Percentiles rank a stretch among this genome's conserved stretches.
phyloP scores from a whole-genome alignment of 192 early-diverging fungal genomes.

The Coemansia sp. region DNA sequence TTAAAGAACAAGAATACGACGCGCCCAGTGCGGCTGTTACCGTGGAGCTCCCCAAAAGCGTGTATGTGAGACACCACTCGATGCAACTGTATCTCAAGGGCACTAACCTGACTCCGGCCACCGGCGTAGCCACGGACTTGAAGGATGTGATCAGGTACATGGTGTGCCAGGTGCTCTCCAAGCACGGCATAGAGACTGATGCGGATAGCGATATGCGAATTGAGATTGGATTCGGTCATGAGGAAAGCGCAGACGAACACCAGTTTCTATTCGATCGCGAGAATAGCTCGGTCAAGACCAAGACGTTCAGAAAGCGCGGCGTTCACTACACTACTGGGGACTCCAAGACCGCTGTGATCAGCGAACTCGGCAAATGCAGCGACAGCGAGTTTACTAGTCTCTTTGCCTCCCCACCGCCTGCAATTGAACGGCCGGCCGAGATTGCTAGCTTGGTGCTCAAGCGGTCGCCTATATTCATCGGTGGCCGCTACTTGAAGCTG shows the following conservation, averaged over 20 bases:
- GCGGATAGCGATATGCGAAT: constrained; percentile 28
- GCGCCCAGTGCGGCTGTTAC: constrained; percentile 9
- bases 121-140: constrained; percentile 7
- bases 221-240: constrained; percentile 29
- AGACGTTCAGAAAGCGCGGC: constrained; percentile 26
- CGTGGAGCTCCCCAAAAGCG: constrained; percentile 41
- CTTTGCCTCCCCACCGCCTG: constrained; percentile 31
- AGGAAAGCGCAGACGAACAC: constrained; percentile 22
- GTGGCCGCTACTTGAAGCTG: constrained; percentile 72
- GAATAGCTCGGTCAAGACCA: constrained; percentile 9
- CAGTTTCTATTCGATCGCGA: constrained; percentile 26
- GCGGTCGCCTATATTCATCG: constrained; percentile 61
- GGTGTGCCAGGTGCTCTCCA: constrained; percentile 5
- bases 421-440: constrained; percentile 19
- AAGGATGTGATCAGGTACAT: constrained; percentile 42
- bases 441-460: constrained; percentile 43
- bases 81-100: constrained; percentile 15
- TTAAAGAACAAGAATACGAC: constrained; percentile 9
- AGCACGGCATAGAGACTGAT: background rate
- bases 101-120: background rate
- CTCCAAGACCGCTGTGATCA: constrained; percentile 10
- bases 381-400: constrained; percentile 14
- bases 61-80: constrained; percentile 35
- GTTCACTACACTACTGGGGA: constrained; percentile 13
- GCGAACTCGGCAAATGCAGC: constrained; percentile 14